A percentile compares a stretch with the other conserved stretches of the same genome.
These are phyloP conservation scores for Monosporascus sp. DNA, from an alignment of 2,329 filamentous ascomycete species.

Conservation along the genomic window DNA sequence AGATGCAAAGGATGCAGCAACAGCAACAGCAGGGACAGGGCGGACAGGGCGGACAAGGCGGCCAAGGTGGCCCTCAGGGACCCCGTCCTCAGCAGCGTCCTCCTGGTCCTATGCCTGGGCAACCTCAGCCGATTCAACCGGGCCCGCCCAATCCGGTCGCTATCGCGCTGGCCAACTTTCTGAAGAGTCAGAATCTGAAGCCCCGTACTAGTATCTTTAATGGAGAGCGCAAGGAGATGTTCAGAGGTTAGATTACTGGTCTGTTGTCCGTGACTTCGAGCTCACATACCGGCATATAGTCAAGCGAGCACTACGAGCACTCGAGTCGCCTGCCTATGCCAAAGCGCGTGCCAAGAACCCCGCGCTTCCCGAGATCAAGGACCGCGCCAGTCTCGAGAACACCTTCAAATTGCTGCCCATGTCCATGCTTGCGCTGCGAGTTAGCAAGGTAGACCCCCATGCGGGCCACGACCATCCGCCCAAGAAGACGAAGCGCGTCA, in stretches of 20 bases:
- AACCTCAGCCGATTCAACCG: conserved; percentile 63
- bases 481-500: conserved; percentile 81
- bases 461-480: conserved; percentile 66
- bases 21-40: conserved; percentile 42
- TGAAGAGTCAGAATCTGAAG: conserved; percentile 81
- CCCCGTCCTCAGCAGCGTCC: conserved; percentile 23
- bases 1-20: conserved; percentile 34
- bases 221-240: conserved; percentile 97
- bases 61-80: conserved; percentile 18
- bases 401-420: conserved; percentile 91
- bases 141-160: conserved; percentile 86
- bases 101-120: conserved; percentile 37
- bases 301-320: conserved; percentile 87
- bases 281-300: conserved; percentile 48
- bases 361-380: conserved; percentile 78
- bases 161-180: conserved; percentile 81
- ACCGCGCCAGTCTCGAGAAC: conserved; percentile 85
- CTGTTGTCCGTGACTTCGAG: background rate
- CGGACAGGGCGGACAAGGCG: conserved; percentile 28
- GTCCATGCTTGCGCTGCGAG: conserved; percentile 87
- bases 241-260: conserved; percentile 60
- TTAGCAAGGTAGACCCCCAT: conserved; percentile 74
- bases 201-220: conserved; percentile 86
- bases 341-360: conserved; percentile 89
- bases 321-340: conserved; percentile 83